These are phyloP conservation scores for Phaseolus lunatus DNA, from an alignment of 306 rosid species.

Conservation along the genomic window DNA sequence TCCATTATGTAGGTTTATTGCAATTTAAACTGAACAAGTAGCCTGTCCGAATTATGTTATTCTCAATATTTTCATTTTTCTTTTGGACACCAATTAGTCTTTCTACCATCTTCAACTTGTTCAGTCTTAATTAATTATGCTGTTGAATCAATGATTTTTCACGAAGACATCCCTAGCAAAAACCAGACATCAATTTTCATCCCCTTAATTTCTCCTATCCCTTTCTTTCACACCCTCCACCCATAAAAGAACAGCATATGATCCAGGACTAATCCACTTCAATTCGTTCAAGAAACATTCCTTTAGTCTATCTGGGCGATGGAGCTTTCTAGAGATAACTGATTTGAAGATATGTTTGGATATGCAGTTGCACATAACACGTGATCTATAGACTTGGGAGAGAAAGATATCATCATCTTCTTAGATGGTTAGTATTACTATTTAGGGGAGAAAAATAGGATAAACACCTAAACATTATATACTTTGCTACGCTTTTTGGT, in stretches of 20 bases:
- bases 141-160: slow-evolving; percentile 35
- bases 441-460: not conserved
- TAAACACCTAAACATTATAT: not conserved
- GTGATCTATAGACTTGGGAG: slow-evolving; percentile 30
- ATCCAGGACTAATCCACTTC: slow-evolving; percentile 32
- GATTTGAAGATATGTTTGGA: slow-evolving; percentile 32
- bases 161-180: slow-evolving; percentile 24
- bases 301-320: not conserved
- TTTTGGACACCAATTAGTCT: not conserved
- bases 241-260: slow-evolving; percentile 9
- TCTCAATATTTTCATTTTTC: slow-evolving; percentile 8
- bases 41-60: slow-evolving; percentile 53
- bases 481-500: not conserved
- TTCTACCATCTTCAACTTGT: slow-evolving; percentile 21
- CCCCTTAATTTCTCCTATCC: not conserved
- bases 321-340: not conserved
- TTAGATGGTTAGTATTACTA: slow-evolving; percentile 41
- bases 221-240: not conserved
- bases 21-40: slow-evolving; percentile 55
- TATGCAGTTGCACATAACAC: slow-evolving; percentile 34
- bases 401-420: slow-evolving; percentile 22
- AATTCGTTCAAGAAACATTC: not conserved
- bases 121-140: slow-evolving; percentile 14
- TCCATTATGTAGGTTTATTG: slow-evolving; percentile 59
- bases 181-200: slow-evolving; percentile 29